Conservation (phyloP, 805 yeast genomes). For the Priceomyces medius region DNA sequence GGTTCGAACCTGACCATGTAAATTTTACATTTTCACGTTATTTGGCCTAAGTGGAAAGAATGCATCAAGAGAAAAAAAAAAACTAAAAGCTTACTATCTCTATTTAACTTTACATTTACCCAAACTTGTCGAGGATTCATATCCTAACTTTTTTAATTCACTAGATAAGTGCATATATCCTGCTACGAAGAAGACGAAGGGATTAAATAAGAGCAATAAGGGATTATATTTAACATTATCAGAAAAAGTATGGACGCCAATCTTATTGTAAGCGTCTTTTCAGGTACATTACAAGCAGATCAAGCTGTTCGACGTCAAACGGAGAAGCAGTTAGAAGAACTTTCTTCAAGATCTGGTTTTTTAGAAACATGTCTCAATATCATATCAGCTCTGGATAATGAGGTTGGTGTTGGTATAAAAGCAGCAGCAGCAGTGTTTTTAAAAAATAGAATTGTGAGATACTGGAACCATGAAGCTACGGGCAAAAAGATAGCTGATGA, state of each 20-base stretch:
- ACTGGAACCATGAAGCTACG: constrained; percentile 49
- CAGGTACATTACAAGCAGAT: constrained; percentile 73
- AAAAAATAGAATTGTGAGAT: constrained; percentile 66
- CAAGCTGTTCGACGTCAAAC: constrained; percentile 62
- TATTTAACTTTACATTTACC: too few relatives aligned
- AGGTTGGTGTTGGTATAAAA: constrained; percentile 41
- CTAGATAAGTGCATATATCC: too few relatives aligned
- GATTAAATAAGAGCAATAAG: too few relatives aligned
- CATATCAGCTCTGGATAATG: constrained; percentile 26
- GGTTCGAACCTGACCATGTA: too few relatives aligned
- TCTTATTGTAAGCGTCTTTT: constrained; percentile 69
- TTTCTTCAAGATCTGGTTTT: constrained; percentile 66
- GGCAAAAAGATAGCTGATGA: constrained; percentile 49
- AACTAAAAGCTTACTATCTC: too few relatives aligned
- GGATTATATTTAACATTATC: too few relatives aligned
- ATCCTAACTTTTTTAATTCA: too few relatives aligned
- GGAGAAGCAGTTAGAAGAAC: constrained; percentile 61
- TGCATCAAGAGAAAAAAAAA: too few relatives aligned
- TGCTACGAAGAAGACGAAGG: too few relatives aligned
- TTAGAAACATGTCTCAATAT: constrained; percentile 81
- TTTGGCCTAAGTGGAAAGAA: too few relatives aligned
- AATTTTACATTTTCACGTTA: too few relatives aligned
- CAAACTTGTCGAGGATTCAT: too few relatives aligned
- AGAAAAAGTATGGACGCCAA: constrained; percentile 82
- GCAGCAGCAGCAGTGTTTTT: constrained; percentile 79